phyloP scores from a whole-genome alignment of 805 yeast genomes.

The Cyberlindnera nakhonratchasimensis region DNA sequence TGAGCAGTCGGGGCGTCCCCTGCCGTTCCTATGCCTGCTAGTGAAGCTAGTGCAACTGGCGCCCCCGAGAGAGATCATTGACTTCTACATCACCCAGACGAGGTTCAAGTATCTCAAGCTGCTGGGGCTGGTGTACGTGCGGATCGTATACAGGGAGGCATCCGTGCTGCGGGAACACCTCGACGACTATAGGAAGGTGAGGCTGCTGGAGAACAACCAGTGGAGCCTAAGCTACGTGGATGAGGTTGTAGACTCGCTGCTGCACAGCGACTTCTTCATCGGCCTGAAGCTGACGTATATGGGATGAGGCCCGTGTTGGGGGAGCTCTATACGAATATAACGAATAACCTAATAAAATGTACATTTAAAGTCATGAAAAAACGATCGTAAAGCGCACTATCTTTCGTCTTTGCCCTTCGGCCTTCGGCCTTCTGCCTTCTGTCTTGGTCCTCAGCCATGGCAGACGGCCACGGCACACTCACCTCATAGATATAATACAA shows the following conservation, averaged over 20 bases:
- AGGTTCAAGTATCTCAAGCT: conserved; percentile 78
- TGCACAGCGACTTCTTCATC: conserved; percentile 55
- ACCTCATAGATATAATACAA: not conserved
- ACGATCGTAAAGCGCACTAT: conserved; percentile 9
- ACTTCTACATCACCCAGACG: conserved; percentile 52
- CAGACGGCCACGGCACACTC: not conserved
- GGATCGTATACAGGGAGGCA: conserved; percentile 34
- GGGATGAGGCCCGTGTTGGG: no score
- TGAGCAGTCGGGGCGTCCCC: conserved; percentile 54
- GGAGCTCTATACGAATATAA: conserved; percentile 28
- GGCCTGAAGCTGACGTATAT: conserved; percentile 70
- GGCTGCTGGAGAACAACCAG: conserved; percentile 39
- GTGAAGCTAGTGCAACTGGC: conserved; percentile 74
- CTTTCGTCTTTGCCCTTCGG: no score
- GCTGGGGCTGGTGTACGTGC: conserved; percentile 59
- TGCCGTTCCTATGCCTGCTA: conserved; percentile 72
- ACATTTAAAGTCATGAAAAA: conserved; percentile 5
- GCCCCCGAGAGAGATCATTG: conserved; percentile 58
- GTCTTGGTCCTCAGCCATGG: no score
- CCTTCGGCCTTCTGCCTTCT: no score
- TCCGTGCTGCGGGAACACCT: conserved; percentile 48
- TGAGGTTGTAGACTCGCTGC: conserved; percentile 63
- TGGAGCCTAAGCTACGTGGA: conserved; percentile 58
- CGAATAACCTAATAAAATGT: conserved; percentile 11
- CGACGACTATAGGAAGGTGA: conserved; percentile 67